Evolutionary conservation across 75 land plant species (phyloP).

Genomic region (Cupressus sempervirens): DNA sequence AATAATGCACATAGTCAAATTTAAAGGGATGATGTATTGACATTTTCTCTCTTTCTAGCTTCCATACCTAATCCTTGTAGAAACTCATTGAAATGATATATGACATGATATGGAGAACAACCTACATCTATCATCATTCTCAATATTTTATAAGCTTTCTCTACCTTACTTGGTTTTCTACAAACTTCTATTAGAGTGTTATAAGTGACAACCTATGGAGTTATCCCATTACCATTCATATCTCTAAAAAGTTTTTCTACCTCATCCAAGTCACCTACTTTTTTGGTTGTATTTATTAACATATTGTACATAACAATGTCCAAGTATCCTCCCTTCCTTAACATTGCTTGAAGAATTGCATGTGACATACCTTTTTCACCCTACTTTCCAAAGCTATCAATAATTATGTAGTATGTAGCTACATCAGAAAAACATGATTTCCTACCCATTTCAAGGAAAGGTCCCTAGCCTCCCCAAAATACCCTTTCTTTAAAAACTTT

Average conservation of each 20-base stretch:
- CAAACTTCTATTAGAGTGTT: constrained; percentile 63
- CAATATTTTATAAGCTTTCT: constrained; percentile 60
- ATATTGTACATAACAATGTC: constrained; percentile 82
- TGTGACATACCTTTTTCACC: constrained; percentile 58
- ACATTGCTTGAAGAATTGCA: constrained; percentile 48
- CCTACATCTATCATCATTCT: constrained; percentile 66
- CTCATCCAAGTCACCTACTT: constrained; percentile 64
- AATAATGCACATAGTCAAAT: no score
- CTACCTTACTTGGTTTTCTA: constrained; percentile 48
- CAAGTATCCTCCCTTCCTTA: constrained; percentile 48
- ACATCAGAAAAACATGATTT: constrained; percentile 48
- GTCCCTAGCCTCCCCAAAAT: constrained; percentile 55
- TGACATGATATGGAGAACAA: constrained; percentile 55
- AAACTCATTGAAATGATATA: no score
- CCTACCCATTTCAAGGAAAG: constrained; percentile 52
- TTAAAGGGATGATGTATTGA: no score
- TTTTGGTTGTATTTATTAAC: constrained; percentile 59
- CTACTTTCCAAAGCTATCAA: constrained; percentile 60
- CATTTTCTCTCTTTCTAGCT: no score
- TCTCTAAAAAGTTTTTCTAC: constrained; percentile 53
- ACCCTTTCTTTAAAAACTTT: constrained; percentile 63
- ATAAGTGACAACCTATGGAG: constrained; percentile 70
- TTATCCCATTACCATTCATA: constrained; percentile 61
- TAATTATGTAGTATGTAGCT: constrained; percentile 58
- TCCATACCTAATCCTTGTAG: no score